Conservation (phyloP, 176 grass and related monocot species). For the Rhynchospora tenuis region DNA sequence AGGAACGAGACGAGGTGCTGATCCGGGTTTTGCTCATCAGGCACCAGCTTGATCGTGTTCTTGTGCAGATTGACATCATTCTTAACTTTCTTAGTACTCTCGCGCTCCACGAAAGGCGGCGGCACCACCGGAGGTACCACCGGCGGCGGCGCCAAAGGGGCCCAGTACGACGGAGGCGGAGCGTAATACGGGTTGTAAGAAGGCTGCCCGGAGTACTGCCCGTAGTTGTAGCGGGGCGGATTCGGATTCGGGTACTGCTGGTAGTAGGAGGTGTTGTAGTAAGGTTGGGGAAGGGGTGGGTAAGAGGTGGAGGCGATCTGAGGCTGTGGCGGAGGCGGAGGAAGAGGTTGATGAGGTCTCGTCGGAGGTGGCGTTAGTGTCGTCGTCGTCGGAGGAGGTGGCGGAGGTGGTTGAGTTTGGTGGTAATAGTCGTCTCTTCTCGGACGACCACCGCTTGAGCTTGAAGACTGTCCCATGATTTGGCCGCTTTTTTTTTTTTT, state of each 20-base stretch:
- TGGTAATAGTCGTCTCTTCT: conserved; percentile 50
- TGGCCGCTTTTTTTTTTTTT: no score
- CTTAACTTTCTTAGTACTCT: conserved; percentile 78
- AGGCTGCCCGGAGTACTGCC: conserved; percentile 27
- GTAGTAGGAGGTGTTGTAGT: not conserved
- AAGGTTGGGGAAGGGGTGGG: not conserved
- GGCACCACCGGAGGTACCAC: no score
- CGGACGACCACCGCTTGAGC: conserved; percentile 10
- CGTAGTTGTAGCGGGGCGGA: conserved; percentile 21
- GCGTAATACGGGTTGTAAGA: conserved; percentile 1
- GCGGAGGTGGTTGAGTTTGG: conserved; percentile 6
- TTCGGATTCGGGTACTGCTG: conserved; percentile 5
- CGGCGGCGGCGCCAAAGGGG: conserved; percentile 14
- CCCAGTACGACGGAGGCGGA: conserved; percentile 12
- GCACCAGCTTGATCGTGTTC: conserved; percentile 69
- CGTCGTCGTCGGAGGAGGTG: no score
- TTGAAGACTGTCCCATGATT: conserved; percentile 45
- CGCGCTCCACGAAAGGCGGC: conserved; percentile 61
- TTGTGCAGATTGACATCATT: conserved; percentile 90
- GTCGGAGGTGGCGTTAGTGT: conserved; percentile 1
- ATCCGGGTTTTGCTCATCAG: conserved; percentile 44
- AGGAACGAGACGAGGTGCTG: conserved; percentile 71
- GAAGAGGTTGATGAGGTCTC: not conserved
- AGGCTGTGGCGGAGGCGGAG: not conserved
- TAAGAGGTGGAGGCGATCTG: conserved; percentile 17